Evolutionary conservation across 1,284 basidiomycete genomes (phyloP).

Genomic region (Earliella scabrosa): DNA sequence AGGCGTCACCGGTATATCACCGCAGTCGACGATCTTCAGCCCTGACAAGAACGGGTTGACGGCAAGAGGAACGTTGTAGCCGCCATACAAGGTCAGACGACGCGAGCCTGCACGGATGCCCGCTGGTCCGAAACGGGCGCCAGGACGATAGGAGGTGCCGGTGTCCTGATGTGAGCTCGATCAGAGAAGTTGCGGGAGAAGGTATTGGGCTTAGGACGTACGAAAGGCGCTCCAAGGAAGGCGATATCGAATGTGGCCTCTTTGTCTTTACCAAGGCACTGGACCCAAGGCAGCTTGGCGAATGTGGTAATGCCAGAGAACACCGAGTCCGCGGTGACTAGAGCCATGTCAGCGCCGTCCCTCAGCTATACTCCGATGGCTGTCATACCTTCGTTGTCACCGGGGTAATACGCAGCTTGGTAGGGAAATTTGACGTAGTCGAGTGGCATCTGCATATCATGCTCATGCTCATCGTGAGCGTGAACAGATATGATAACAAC

Average conservation of each 20-base stretch:
- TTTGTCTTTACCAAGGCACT: conserved; percentile 66
- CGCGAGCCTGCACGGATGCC: conserved; percentile 79
- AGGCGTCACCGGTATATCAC: conserved; percentile 62
- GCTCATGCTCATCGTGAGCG: conserved; percentile 48
- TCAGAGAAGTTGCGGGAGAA: conserved; percentile 6
- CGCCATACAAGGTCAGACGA: conserved; percentile 72
- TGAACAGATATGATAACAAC: not conserved
- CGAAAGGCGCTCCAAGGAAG: conserved; percentile 80
- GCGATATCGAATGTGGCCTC: conserved; percentile 71
- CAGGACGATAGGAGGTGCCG: conserved; percentile 76
- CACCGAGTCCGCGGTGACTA: conserved; percentile 70
- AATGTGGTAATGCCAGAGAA: conserved; percentile 80
- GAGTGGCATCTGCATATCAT: conserved; percentile 59
- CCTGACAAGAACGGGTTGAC: conserved; percentile 70
- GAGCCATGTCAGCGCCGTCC: not conserved
- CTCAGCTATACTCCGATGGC: not conserved
- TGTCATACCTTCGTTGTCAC: conserved; percentile 56
- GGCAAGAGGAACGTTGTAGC: conserved; percentile 74
- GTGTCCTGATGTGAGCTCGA: conserved; percentile 54
- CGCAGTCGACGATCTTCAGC: conserved; percentile 73
- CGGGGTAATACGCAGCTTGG: conserved; percentile 51
- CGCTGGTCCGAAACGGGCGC: conserved; percentile 79
- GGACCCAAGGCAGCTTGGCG: conserved; percentile 75
- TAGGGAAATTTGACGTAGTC: conserved; percentile 68
- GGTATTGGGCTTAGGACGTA: conserved; percentile 39